Evolutionary conservation across 2,329 filamentous ascomycete genomes (phyloP), one percentile per base, ranked within the genome.

Genomic region (Diaporthe citri): DNA sequence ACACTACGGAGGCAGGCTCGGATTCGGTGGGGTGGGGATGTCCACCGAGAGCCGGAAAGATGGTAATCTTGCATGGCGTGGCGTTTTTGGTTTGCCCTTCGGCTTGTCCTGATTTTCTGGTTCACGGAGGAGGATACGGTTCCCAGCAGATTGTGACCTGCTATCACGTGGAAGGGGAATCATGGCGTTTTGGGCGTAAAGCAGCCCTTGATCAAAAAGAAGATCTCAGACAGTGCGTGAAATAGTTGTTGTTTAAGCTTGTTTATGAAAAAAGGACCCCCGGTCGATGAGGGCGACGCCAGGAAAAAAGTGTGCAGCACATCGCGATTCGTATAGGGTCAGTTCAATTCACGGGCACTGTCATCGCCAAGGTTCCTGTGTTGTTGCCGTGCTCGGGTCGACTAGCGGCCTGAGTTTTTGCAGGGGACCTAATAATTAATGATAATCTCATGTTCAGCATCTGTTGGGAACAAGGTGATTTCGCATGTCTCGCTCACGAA

Each of bases 361-460:
- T 66, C 55, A 60, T 17, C 46, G 41, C 12, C 7, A 28, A 39
- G 31, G 28, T 13, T 34, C 39, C n/a, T 60, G 10, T 51, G 36
- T 60, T n/a, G 39, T 48, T 51, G 64, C 57, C 31, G 36, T 46
- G 57, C 70, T 60, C 52, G 41, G 52, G 48, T 56, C 34, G 28
- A 31, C 28, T 39, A 36, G 46, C 59, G 28, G 52, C 36, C 64
- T 34, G 55, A 60, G 48, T 62, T 48, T 41, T 70, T 74, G 69
- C 69, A 34, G 60, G 52, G 73, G 69, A 76, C 55, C 60, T 76
- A 76, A 76, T 76, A 76, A 55, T 41, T 76, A 76, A 76, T 76
- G 46, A 73, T 76, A 76, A 76, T 76, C 46, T 48, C 20, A 48
- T 66, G 57, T 64, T 43, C 25, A 72, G 46, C 43, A 43, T 15